These are phyloP conservation scores for Keithomyces neogunnii DNA, from an alignment of 2,329 filamentous ascomycete genomes.

Conservation along the genomic window DNA sequence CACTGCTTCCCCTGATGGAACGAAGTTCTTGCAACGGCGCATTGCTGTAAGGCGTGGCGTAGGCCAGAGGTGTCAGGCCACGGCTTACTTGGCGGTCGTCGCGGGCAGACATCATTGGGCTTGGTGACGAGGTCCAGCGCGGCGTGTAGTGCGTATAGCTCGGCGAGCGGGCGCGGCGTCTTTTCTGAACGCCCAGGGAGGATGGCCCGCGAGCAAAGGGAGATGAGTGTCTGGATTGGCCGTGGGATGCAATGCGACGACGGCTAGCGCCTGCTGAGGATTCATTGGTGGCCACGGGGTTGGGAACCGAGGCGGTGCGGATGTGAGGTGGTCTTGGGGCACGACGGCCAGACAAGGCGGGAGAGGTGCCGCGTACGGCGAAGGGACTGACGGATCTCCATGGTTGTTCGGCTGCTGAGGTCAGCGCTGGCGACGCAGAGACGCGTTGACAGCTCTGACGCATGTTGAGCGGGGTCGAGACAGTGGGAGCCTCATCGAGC, in stretches of 20 bases:
- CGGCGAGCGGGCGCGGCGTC: constrained; percentile 51
- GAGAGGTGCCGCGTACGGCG: constrained; percentile 30
- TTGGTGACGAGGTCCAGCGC: constrained; percentile 43
- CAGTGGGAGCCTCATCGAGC: constrained; percentile 49
- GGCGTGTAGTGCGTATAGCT: constrained; percentile 45
- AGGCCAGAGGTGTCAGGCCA: constrained; percentile 54
- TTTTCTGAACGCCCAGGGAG: constrained; percentile 30
- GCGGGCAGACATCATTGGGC: constrained; percentile 27
- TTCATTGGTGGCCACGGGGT: constrained; percentile 28
- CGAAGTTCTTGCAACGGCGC: constrained; percentile 37
- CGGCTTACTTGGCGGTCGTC: constrained; percentile 20
- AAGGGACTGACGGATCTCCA: constrained; percentile 22
- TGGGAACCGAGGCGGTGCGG: constrained; percentile 46
- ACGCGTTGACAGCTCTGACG: constrained; percentile 31
- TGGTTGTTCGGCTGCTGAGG: constrained; percentile 13
- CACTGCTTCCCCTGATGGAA: constrained; percentile 18
- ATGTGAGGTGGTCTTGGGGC: constrained; percentile 37
- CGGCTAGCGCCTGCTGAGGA: constrained; percentile 24
- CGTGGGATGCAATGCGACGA: constrained; percentile 38
- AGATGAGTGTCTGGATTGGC: constrained; percentile 23
- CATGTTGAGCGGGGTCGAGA: constrained; percentile 33
- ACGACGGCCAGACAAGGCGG: constrained; percentile 29
- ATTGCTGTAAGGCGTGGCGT: constrained; percentile 67
- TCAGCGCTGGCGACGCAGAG: constrained; percentile 34
- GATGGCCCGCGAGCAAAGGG: constrained; percentile 18